A percentile compares a stretch with the other conserved stretches of the same genome.
These are phyloP conservation scores for Neoascochyta sp. DNA, from an alignment of 2,329 filamentous ascomycete genomes.

Conservation along the genomic window DNA sequence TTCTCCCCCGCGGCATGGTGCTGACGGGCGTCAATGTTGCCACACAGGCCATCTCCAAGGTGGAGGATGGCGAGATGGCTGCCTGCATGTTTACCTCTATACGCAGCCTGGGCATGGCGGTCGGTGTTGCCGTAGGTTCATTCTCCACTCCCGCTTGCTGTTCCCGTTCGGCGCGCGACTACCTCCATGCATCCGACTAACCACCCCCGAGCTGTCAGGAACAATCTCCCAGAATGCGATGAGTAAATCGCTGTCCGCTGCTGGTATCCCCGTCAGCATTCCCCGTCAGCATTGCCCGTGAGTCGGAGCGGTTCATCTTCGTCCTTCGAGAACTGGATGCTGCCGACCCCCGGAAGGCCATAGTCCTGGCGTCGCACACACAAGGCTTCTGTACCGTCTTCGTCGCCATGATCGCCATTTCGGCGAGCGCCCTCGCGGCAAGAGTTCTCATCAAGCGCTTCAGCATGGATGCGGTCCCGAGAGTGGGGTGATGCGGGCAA, in stretches of 20 bases:
- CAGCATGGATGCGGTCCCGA: constrained; percentile 33
- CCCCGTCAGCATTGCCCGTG: constrained; percentile 20
- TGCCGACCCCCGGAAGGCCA: constrained; percentile 11
- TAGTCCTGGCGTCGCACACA: constrained; percentile 23
- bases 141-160: not conserved
- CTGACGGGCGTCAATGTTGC: constrained; percentile 41
- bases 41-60: constrained; percentile 37
- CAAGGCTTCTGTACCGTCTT: constrained; percentile 26
- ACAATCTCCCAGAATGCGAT: constrained; percentile 44
- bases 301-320: constrained; percentile 27
- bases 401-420: constrained; percentile 18
- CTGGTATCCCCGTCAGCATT: constrained; percentile 19
- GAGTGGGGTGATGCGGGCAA: too few relatives aligned
- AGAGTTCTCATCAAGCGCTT: constrained; percentile 30
- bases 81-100: constrained; percentile 40
- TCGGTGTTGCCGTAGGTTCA: constrained; percentile 39
- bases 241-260: constrained; percentile 20
- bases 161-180: too few relatives aligned
- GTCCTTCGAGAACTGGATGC: constrained; percentile 17
- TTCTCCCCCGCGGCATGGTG: constrained; percentile 31
- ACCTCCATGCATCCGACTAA: constrained; percentile 7
- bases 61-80: constrained; percentile 34
- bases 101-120: constrained; percentile 44
- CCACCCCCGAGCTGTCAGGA: constrained; percentile 13
- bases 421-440: constrained; percentile 20